Evolutionary conservation across 495 filamentous ascomycete species (phyloP).

Genomic region (Jackrogersella minutella): DNA sequence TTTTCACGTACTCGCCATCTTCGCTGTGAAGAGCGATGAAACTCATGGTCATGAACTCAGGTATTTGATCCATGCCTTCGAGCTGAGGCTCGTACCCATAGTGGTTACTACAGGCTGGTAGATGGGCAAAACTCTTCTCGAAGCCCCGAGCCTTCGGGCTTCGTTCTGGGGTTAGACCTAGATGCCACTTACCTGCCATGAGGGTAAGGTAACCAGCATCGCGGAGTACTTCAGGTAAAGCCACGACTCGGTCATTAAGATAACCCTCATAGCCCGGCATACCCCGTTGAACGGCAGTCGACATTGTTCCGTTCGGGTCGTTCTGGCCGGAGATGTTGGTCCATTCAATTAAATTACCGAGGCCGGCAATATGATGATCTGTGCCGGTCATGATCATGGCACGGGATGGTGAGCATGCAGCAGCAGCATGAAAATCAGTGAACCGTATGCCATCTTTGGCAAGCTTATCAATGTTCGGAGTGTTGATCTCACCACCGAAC

Average conservation of each 20-base stretch:
- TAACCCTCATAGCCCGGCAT: conserved; percentile 74
- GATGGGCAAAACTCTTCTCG: conserved; percentile 51
- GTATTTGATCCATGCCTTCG: conserved; percentile 46
- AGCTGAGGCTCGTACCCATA: conserved; percentile 67
- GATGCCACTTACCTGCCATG: conserved; percentile 70
- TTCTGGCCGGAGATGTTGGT: conserved; percentile 44
- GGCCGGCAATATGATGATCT: conserved; percentile 60
- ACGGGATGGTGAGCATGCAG: conserved; percentile 69
- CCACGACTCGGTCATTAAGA: conserved; percentile 67
- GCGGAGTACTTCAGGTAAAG: conserved; percentile 67
- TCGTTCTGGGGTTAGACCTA: conserved; percentile 53
- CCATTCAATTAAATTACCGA: conserved; percentile 58
- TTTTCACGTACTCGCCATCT: conserved; percentile 59
- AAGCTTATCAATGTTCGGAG: conserved; percentile 66
- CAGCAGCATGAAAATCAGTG: conserved; percentile 69
- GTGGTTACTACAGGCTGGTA: conserved; percentile 63
- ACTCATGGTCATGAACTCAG: conserved; percentile 61
- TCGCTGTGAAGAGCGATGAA: conserved; percentile 67
- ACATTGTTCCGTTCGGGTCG: conserved; percentile 48
- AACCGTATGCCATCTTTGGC: conserved; percentile 64
- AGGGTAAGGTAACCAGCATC: conserved; percentile 70
- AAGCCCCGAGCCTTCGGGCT: conserved; percentile 56
- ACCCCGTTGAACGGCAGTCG: conserved; percentile 46
- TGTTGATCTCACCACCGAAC: conserved; percentile 70
- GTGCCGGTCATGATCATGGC: conserved; percentile 68